Percentiles rank a stretch among this genome's conserved stretches.
phyloP scores from a whole-genome alignment of 495 filamentous ascomycete species.

The Daldinia concentrica region DNA sequence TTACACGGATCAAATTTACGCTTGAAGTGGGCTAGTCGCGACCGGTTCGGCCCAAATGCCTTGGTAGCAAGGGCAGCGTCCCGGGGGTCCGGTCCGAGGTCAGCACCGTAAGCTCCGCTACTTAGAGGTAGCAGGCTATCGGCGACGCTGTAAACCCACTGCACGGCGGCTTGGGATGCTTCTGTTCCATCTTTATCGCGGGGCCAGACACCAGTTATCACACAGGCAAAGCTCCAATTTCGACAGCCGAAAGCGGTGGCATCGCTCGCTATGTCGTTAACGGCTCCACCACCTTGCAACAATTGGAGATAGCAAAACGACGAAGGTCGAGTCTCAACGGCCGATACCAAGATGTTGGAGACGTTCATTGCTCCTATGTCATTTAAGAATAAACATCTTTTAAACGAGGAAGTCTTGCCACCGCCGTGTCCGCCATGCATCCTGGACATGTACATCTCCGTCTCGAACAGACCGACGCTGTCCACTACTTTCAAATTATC shows the following conservation, averaged over 20 bases:
- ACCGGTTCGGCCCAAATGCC: conserved; percentile 66
- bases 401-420: conserved; percentile 70
- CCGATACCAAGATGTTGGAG: conserved; percentile 52
- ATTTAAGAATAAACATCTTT: conserved; percentile 71
- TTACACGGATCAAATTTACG: conserved; percentile 59
- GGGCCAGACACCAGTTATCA: conserved; percentile 70
- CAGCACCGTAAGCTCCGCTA: conserved; percentile 66
- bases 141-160: conserved; percentile 67
- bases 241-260: conserved; percentile 70
- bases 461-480: conserved; percentile 63
- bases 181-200: conserved; percentile 64
- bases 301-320: conserved; percentile 71
- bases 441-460: conserved; percentile 68
- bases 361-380: conserved; percentile 55
- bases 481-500: conserved; percentile 54
- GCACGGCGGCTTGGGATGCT: conserved; percentile 52
- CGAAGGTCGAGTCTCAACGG: conserved; percentile 62
- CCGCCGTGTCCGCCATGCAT: conserved; percentile 69
- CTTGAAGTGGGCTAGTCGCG: conserved; percentile 65
- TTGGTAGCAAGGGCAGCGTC: conserved; percentile 61
- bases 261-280: conserved; percentile 57
- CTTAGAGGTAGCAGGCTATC: conserved; percentile 60
- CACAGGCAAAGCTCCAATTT: conserved; percentile 71
- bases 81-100: conserved; percentile 70
- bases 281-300: conserved; percentile 66